Conservation (phyloP, 768 basidiomycete species). For the Phlebiopsis gigantea region DNA sequence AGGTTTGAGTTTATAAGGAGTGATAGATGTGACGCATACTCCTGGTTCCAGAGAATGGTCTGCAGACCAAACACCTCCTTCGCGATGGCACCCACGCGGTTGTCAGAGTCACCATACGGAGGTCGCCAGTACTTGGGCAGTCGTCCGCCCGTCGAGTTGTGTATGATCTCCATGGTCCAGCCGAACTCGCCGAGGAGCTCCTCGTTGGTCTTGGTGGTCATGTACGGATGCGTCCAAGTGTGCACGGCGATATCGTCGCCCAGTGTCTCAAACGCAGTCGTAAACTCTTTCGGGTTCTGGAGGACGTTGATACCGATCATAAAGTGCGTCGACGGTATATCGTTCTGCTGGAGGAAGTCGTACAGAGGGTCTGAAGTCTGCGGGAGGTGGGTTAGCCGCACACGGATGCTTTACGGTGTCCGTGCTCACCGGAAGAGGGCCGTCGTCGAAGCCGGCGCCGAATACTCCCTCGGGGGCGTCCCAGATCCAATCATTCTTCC, state of each 20-base stretch:
- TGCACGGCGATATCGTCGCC: constrained; percentile 35
- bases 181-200: constrained; percentile 43
- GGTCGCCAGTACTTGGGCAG: constrained; percentile 83
- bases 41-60: constrained; percentile 89
- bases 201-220: constrained; percentile 43
- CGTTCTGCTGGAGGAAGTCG: constrained; percentile 60
- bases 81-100: constrained; percentile 81
- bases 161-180: constrained; percentile 51
- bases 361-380: constrained; percentile 42
- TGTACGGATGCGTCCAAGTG: constrained; percentile 43
- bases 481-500: constrained; percentile 49
- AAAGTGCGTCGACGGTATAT: constrained; percentile 78
- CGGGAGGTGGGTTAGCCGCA: constrained; percentile 17
- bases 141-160: constrained; percentile 57
- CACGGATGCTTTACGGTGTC: not conserved
- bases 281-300: constrained; percentile 48
- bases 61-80: constrained; percentile 79
- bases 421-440: constrained; percentile 47
- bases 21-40: constrained; percentile 39
- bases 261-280: constrained; percentile 37
- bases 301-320: constrained; percentile 83
- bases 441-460: constrained; percentile 75
- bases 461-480: constrained; percentile 70
- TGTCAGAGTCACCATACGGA: constrained; percentile 81
- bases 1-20: not conserved